Evolutionary conservation across 805 yeast genomes (phyloP), one percentile per base, ranked within the genome.

Genomic region (Saturnispora diversa): DNA sequence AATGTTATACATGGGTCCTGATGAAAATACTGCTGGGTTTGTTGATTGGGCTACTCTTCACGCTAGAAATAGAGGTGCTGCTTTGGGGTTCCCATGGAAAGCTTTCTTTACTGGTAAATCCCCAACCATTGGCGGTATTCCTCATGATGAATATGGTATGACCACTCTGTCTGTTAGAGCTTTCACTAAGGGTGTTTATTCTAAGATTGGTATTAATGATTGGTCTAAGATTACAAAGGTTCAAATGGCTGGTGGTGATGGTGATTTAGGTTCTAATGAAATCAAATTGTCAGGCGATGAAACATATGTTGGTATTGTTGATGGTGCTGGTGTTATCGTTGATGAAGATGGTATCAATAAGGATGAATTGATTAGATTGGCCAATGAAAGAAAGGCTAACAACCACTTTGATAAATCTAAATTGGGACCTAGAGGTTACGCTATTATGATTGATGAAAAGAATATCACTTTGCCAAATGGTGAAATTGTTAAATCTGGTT

Each of bases 181-280:
- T 36, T 90, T 78, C 59, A 94, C 90, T 43, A 80, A 84, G 58
- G 84, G 84, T 54, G 78, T 88, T 45, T 90, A 90, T 62, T 82
- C 84, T 50, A 84, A 86, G 59, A 70, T 81, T 44, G 66, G 73
- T 15, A 68, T 90, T 45, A 61, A 67, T 28, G 75, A 80, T 49
- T 64, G 72, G 50, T 57, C 69, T 20, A 62, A 65, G 29, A 72
- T 90, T 45, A 72, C 70, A 53, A 90, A 92, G 65, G 69, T 92
- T 55, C 98, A 90, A 68, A 92, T 97, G 41, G 98, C 97, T 65
- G 98, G 98, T 34, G 97, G 97, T 49, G 97, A 92, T 63, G 98
- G 98, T 56, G 98, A 90, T 64, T 70, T 90, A 51, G 98, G 98
- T 23, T 84, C 95, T 20, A 92, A 90, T 61, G 98, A 90, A 66